Percentiles rank a stretch among this genome's conserved stretches.
phyloP scores from a whole-genome alignment of 208 protist species.

The Herpetomonas tarakana region DNA sequence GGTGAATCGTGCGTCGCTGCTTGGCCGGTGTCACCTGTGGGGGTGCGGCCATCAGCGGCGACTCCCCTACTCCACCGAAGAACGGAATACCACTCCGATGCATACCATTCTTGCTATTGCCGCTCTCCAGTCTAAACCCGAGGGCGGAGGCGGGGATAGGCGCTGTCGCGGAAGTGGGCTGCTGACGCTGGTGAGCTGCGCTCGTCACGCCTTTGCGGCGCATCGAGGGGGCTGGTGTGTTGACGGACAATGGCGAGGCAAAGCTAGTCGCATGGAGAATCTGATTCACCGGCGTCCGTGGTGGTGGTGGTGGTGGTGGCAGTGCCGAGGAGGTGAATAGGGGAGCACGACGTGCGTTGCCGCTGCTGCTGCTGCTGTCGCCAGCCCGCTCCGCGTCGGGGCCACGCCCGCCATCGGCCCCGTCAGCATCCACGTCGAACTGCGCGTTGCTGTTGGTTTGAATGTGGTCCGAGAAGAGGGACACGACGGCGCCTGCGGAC shows the following conservation, averaged over 20 bases:
- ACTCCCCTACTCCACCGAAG: background rate
- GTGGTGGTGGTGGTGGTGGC: background rate
- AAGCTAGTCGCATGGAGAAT: background rate
- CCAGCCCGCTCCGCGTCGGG: background rate
- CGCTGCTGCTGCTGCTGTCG: too few species aligned
- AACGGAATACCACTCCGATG: background rate
- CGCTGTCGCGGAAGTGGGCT: background rate
- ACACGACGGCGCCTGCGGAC: slow-evolving; percentile 1
- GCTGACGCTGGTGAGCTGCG: background rate
- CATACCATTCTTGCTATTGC: too few species aligned
- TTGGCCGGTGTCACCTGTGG: slow-evolving; percentile 35
- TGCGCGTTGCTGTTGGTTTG: slow-evolving; percentile 22
- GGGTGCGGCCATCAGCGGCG: background rate
- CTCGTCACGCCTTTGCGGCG: background rate
- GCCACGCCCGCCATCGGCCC: slow-evolving; percentile 12
- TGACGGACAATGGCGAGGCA: background rate
- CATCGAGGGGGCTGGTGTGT: background rate
- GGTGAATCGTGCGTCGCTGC: slow-evolving; percentile 58
- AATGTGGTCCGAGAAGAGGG: background rate
- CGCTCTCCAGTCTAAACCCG: too few species aligned
- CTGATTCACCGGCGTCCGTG: slow-evolving; percentile 13
- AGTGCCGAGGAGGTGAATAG: slow-evolving; percentile 7
- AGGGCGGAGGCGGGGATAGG: background rate
- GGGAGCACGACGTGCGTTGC: background rate
- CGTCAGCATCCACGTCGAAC: slow-evolving; percentile 6